phyloP scores from a whole-genome alignment of 805 yeast genomes.

The Zygosaccharomyces bailii region DNA sequence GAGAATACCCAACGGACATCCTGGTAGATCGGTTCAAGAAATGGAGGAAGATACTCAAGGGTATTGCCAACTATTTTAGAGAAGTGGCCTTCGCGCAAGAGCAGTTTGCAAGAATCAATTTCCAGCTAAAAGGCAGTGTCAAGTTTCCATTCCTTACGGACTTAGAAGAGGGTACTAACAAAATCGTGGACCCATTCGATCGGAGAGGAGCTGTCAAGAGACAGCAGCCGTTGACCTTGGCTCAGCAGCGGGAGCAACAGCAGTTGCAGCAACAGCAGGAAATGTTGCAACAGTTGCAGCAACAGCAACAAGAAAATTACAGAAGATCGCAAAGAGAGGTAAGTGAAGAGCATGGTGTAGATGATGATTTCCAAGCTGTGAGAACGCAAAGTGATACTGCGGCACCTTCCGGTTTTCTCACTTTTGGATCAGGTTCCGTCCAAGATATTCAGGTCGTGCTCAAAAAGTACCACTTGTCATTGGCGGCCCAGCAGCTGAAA shows the following conservation, averaged over 20 bases:
- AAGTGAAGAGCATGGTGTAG: constrained; percentile 2
- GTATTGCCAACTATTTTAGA: constrained; percentile 63
- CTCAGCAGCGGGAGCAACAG: constrained; percentile 20
- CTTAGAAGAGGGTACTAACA: constrained; percentile 33
- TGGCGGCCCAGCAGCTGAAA: constrained; percentile 52
- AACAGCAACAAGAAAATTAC: constrained; percentile 10
- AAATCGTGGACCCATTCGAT: constrained; percentile 49
- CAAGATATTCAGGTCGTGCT: constrained; percentile 72
- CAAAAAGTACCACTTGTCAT: constrained; percentile 58
- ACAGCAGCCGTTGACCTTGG: constrained; percentile 27
- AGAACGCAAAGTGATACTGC: constrained; percentile 20
- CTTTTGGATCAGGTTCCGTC: constrained; percentile 71
- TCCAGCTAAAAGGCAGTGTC: constrained; percentile 68
- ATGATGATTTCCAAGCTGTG: constrained; percentile 11
- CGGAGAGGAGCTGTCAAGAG: constrained; percentile 40
- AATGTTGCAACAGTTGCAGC: constrained; percentile 9
- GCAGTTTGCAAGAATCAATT: constrained; percentile 64
- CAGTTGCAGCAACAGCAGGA: constrained; percentile 8
- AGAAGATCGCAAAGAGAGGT: neutral
- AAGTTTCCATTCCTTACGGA: constrained; percentile 39
- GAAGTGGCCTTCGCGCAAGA: constrained; percentile 79
- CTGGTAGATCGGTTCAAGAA: constrained; percentile 74
- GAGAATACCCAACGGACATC: constrained; percentile 68
- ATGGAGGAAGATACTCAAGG: constrained; percentile 75
- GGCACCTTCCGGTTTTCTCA: constrained; percentile 52